Evolutionary conservation across 129 eudicot species (phyloP).

Genomic region (Centella asiatica): DNA sequence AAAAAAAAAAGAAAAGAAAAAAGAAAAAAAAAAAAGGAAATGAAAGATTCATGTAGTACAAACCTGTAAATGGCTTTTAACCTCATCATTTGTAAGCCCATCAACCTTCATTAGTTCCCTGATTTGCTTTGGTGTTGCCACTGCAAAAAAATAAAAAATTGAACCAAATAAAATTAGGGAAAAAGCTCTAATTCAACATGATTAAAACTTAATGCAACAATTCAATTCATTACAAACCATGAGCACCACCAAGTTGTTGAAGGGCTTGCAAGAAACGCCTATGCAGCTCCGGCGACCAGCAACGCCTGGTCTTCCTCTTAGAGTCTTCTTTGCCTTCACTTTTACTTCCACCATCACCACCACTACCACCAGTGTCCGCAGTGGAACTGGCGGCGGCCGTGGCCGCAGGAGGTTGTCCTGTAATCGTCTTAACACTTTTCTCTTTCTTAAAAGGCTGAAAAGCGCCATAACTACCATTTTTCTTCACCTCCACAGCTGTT

Average conservation of each 20-base stretch:
- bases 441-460: conserved; percentile 67
- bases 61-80: conserved; percentile 22
- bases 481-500: conserved; percentile 40
- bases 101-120: conserved; percentile 12
- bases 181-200: too few species aligned
- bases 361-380: conserved; percentile 34
- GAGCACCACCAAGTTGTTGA: conserved; percentile 96
- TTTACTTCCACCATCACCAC: conserved; percentile 35
- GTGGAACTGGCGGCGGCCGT: conserved; percentile 41
- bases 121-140: conserved; percentile 17
- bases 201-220: too few species aligned
- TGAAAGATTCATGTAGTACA: not conserved
- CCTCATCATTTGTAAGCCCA: conserved; percentile 11
- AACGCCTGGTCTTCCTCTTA: conserved; percentile 64
- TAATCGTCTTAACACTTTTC: conserved; percentile 17
- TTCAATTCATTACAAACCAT: conserved; percentile 38
- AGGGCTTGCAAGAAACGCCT: conserved; percentile 67
- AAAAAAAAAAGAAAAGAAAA: not conserved
- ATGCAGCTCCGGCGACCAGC: conserved; percentile 96
- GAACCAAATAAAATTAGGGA: not conserved
- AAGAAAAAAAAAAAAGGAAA: not conserved
- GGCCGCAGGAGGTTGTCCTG: conserved; percentile 18
- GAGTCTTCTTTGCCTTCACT: conserved; percentile 42
- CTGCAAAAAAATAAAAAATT: not conserved
- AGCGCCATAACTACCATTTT: conserved; percentile 64